These are phyloP conservation scores for Fonsecaea pedrosoi DNA, from an alignment of 2,329 filamentous ascomycete species.

Conservation along the genomic window DNA sequence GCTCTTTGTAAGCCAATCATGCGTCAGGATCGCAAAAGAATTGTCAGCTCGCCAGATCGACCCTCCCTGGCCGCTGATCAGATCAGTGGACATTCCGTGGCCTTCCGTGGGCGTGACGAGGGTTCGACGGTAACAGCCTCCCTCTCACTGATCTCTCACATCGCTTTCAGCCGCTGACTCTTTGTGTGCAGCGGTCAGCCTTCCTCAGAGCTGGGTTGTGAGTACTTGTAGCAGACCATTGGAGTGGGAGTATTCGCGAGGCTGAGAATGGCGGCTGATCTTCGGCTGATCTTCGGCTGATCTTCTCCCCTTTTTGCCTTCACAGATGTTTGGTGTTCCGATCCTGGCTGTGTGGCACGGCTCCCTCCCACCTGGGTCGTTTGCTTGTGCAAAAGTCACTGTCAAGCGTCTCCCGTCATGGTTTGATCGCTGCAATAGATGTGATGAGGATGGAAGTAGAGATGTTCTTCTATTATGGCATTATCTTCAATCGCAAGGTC, in stretches of 20 bases:
- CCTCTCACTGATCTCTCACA: not conserved
- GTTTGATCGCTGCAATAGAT: not conserved
- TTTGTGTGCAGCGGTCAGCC: not conserved
- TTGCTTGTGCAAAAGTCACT: not conserved
- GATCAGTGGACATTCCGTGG: not conserved
- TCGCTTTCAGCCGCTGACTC: not conserved
- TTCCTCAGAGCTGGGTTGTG: no score
- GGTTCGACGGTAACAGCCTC: not conserved
- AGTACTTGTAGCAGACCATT: no score
- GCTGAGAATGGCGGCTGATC: conserved; percentile 23
- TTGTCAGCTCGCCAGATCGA: not conserved
- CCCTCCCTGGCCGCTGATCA: not conserved
- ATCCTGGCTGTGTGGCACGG: not conserved
- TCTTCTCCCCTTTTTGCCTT: not conserved
- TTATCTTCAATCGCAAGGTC: not conserved
- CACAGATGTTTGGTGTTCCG: no score
- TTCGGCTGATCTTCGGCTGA: conserved; percentile 26
- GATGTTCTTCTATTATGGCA: not conserved
- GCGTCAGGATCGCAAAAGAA: not conserved
- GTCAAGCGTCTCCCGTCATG: not conserved
- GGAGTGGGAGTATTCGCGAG: not conserved
- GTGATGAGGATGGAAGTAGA: not conserved
- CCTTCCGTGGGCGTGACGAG: not conserved
- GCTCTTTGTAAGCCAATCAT: not conserved
- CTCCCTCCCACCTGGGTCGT: no score